These are phyloP conservation scores for Aurinia saxatilis DNA, from an alignment of 345 rosid genomes.

Conservation along the genomic window DNA sequence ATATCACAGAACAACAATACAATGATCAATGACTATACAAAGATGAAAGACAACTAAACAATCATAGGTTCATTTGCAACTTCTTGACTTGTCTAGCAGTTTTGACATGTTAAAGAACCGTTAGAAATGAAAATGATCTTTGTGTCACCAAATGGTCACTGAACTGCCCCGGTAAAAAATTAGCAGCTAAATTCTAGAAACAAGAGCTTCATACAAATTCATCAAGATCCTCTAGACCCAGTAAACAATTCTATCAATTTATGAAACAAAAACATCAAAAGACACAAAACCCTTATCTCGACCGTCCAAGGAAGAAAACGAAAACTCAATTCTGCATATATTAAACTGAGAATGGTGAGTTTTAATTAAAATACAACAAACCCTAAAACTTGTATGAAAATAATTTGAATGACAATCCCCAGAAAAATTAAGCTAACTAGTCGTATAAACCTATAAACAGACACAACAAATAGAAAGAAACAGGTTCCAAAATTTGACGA, in stretches of 20 bases:
- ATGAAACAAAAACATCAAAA: not conserved
- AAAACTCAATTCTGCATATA: too few relatives aligned
- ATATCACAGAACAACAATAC: not conserved
- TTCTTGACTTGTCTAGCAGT: not conserved
- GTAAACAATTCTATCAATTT: not conserved
- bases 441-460: not conserved
- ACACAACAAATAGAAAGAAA: not conserved
- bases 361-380: not conserved
- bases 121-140: not conserved
- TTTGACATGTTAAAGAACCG: not conserved
- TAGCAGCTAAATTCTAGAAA: not conserved
- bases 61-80: not conserved
- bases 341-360: too few relatives aligned
- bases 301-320: too few relatives aligned
- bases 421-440: not conserved
- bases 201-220: not conserved
- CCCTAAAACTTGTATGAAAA: conserved; percentile 10
- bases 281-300: not conserved
- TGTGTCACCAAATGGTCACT: not conserved
- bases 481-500: not conserved
- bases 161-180: not conserved
- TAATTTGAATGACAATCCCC: too few relatives aligned
- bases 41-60: not conserved
- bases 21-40: not conserved
- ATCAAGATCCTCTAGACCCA: too few relatives aligned